Evolutionary conservation across 1,139 yeast genomes (phyloP).

Genomic region (Sugiyamaella novakii): DNA sequence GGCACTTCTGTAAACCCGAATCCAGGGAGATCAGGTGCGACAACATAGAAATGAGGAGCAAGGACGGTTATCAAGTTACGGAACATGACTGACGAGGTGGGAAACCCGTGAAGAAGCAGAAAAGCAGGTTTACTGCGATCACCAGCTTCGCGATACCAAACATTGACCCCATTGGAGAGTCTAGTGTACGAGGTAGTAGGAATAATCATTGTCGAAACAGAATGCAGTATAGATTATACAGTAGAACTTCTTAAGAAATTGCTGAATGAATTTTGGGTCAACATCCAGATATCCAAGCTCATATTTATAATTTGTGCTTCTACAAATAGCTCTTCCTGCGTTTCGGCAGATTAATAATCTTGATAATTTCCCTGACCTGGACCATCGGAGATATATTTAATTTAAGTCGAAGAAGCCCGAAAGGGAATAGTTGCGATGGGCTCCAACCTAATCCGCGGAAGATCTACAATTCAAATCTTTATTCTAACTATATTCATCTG

Average conservation of each 20-base stretch:
- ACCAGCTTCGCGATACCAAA: slow-evolving; percentile 50
- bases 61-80: slow-evolving; percentile 45
- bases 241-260: not conserved
- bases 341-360: not conserved
- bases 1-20: slow-evolving; percentile 47
- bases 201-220: too few species aligned
- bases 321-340: too few species aligned
- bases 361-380: not conserved
- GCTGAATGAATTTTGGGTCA: not conserved
- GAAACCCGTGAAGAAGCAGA: slow-evolving; percentile 50
- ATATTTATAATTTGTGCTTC: not conserved
- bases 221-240: not conserved
- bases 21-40: slow-evolving; percentile 53
- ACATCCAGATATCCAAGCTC: not conserved
- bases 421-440: not conserved
- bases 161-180: slow-evolving; percentile 28
- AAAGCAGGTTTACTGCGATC: slow-evolving; percentile 38
- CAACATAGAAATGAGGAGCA: slow-evolving; percentile 43
- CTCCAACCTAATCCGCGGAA: not conserved
- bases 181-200: slow-evolving; percentile 15
- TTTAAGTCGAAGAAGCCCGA: too few species aligned
- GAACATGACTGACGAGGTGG: slow-evolving; percentile 48
- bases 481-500: too few species aligned
- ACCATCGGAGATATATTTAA: not conserved
- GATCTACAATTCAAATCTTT: too few species aligned